A percentile compares a stretch with the other conserved stretches of the same genome.
phyloP scores from a whole-genome alignment of 1,139 yeast species.

The Arxiozyma bovina region DNA sequence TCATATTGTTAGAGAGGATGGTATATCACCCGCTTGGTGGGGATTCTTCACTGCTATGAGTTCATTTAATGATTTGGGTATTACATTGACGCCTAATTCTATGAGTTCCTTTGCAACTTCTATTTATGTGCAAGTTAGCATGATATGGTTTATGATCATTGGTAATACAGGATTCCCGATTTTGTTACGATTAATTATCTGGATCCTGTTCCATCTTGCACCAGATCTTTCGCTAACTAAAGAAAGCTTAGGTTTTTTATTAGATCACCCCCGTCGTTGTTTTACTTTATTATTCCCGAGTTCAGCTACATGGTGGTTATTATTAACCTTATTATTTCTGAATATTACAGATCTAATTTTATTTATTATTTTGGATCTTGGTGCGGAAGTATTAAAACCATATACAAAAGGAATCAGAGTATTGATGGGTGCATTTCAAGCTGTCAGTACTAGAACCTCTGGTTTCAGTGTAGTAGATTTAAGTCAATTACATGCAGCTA shows the following conservation, averaged over 20 bases:
- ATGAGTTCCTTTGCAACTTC: constrained; percentile 58
- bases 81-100: constrained; percentile 70
- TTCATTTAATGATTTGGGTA: constrained; percentile 76
- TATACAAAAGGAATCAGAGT: constrained; percentile 62
- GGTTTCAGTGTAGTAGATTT: constrained; percentile 74
- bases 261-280: constrained; percentile 96
- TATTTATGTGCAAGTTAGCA: constrained; percentile 53
- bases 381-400: constrained; percentile 39
- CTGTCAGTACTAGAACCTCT: constrained; percentile 88
- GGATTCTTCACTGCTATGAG: constrained; percentile 74
- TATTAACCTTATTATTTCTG: constrained; percentile 59
- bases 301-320: constrained; percentile 91
- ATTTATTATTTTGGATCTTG: constrained; percentile 68
- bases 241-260: constrained; percentile 75
- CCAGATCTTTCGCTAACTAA: constrained; percentile 55
- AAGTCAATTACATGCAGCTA: constrained; percentile 71
- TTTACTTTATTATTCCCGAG: constrained; percentile 87
- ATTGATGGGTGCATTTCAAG: constrained; percentile 79
- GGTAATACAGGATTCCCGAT: constrained; percentile 95
- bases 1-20: constrained; percentile 40
- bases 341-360: constrained; percentile 72
- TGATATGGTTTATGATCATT: constrained; percentile 63
- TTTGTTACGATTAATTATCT: constrained; percentile 64
- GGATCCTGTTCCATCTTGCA: constrained; percentile 64
- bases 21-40: constrained; percentile 83